Evolutionary conservation across 2,329 filamentous ascomycete species (phyloP), one percentile per base, ranked within the genome.

Genomic region (Eutypella sp.): DNA sequence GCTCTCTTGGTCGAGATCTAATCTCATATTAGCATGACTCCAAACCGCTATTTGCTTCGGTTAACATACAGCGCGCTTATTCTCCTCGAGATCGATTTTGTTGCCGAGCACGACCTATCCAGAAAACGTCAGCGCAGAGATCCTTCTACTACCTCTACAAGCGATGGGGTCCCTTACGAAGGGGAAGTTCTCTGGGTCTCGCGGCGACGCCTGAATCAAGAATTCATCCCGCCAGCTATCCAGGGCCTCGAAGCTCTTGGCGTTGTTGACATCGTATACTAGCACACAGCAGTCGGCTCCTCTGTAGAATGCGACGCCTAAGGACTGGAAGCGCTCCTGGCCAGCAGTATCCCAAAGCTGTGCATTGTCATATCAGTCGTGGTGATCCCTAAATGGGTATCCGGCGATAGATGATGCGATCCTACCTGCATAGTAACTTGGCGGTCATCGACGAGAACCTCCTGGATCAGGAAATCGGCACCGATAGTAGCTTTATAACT

Each of bases 401-500:
- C n/a, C n/a, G n/a, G 48, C 51, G 18, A 16, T 37, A 43, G 39
- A 10, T 25, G 9, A 9, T 22, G n/a, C 20, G 16, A 29, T 45
- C 67, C 45, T 77, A 89, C 87, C 85, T 97, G 93, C 90, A 99
- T 97, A 29, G 93, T 99, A 56, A 99, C 93, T 64, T 97, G 82
- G 65, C 92, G 82, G 71, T 97, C 93, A 70, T 97, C 93, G 45
- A 99, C 92, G 54, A 96, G 76, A 34, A 99, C 93, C 74, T 99
- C 93, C 68, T 96, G 95, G 46, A 93, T 99, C 50, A 99, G 78
- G 72, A 99, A 99, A 70, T 99, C 93, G 67, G 93, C 93, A 57
- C 93, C 93, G 67, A 99, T 99, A 39, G 93, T 99, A 49, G 93
- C 93, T 75, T 99, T 99, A 83, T 99, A 99, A 75, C 91, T 96